Evolutionary conservation across 495 filamentous ascomycete species (phyloP).

Genomic region (Tuber borchii): DNA sequence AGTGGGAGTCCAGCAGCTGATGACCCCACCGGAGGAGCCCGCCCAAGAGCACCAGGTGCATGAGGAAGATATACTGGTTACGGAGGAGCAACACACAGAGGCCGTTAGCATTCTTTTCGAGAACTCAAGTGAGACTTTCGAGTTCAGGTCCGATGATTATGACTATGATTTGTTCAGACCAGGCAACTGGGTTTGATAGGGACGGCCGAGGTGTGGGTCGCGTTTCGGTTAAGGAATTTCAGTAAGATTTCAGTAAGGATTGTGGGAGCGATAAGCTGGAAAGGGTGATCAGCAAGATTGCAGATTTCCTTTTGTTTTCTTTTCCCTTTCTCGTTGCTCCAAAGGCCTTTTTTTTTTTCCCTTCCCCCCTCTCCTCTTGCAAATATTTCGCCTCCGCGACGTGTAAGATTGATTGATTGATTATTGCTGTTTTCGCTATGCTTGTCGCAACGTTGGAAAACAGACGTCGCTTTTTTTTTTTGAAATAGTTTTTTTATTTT

Average conservation of each 20-base stretch:
- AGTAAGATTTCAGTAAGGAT: too few species aligned
- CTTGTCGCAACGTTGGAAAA: too few species aligned
- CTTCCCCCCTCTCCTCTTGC: not conserved
- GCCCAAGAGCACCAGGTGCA: not conserved
- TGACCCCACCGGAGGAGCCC: not conserved
- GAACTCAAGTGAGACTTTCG: not conserved
- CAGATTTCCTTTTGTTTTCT: not conserved
- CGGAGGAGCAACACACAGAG: not conserved
- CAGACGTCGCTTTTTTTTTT: too few species aligned
- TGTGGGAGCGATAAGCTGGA: too few species aligned
- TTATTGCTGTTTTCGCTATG: too few species aligned
- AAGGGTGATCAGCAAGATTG: not conserved
- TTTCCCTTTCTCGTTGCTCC: not conserved
- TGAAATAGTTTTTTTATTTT: too few species aligned
- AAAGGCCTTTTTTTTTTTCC: too few species aligned
- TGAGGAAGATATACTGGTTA: not conserved
- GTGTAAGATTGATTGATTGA: too few species aligned
- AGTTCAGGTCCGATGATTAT: not conserved
- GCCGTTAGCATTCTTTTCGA: not conserved
- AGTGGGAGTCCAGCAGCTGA: not conserved
- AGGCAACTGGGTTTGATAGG: not conserved
- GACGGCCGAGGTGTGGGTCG: too few species aligned
- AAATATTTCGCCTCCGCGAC: not conserved
- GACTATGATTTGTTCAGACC: not conserved
- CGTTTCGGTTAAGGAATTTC: too few species aligned